Conservation (phyloP, 257 asterid genomes). For the Primulina eburnea region DNA sequence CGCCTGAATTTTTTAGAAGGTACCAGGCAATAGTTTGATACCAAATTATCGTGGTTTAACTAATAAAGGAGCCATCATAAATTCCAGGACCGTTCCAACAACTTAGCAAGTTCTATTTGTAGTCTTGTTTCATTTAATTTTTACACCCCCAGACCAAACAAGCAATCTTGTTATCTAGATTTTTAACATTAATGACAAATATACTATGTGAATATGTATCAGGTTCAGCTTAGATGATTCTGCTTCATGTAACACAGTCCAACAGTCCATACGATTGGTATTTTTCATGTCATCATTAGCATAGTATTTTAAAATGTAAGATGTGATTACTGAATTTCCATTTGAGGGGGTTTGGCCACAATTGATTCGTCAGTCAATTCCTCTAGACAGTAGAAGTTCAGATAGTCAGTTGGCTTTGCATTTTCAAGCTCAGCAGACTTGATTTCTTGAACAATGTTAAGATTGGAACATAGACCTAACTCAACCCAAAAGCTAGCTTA, state of each 20-base stretch:
- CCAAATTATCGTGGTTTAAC: no score
- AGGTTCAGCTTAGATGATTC: neutral
- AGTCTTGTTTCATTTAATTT: no score
- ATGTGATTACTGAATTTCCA: conserved; percentile 34
- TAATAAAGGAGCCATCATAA: neutral
- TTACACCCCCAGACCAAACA: neutral
- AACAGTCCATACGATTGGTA: no score
- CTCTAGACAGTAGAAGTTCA: conserved; percentile 54
- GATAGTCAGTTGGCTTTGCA: conserved; percentile 40
- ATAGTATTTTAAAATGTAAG: neutral
- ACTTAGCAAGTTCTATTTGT: no score
- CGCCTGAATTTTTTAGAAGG: conserved; percentile 52
- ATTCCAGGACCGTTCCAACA: neutral
- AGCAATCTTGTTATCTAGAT: neutral
- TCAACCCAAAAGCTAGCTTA: no score
- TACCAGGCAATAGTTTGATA: conserved; percentile 23
- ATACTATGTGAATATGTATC: neutral
- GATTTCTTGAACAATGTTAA: conserved; percentile 29
- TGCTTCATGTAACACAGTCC: neutral
- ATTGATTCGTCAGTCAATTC: conserved; percentile 28
- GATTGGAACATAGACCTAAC: no score
- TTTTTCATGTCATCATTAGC: neutral
- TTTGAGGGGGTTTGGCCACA: conserved; percentile 30
- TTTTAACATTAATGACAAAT: no score
- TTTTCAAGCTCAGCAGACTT: conserved; percentile 32